phyloP scores from a whole-genome alignment of 805 yeast genomes.

The Wickerhamomyces strasburgensis region DNA sequence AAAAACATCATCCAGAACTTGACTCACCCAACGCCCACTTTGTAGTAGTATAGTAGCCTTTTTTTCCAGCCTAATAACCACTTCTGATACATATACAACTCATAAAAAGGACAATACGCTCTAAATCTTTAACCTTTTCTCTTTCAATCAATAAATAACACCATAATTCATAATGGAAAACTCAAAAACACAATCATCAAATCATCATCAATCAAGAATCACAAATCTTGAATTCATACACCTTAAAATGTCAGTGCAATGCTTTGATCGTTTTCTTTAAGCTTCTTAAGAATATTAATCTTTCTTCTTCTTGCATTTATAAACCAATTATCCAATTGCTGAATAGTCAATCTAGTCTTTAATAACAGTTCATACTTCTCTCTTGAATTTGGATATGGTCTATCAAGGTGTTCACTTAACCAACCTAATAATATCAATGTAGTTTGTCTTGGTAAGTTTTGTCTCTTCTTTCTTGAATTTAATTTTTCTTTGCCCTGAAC shows the following conservation, averaged over 20 bases:
- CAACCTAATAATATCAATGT: constrained; percentile 65
- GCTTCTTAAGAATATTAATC: constrained; percentile 31
- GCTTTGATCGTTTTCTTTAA: constrained; percentile 25
- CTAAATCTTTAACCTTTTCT: too few relatives aligned
- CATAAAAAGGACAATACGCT: too few relatives aligned
- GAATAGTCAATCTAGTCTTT: constrained; percentile 72
- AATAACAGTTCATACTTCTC: constrained; percentile 67
- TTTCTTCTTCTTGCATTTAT: constrained; percentile 81
- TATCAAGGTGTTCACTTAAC: constrained; percentile 67
- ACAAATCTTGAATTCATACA: too few relatives aligned
- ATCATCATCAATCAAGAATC: too few relatives aligned
- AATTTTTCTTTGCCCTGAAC: constrained; percentile 5
- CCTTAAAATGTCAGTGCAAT: constrained; percentile 26
- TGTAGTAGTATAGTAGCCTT: too few relatives aligned
- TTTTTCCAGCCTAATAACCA: too few relatives aligned
- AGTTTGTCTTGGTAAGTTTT: constrained; percentile 74
- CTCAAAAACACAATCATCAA: too few relatives aligned
- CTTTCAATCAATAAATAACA: too few relatives aligned
- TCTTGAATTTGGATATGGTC: constrained; percentile 79
- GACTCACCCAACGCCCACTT: too few relatives aligned
- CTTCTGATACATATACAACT: too few relatives aligned
- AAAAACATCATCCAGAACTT: too few relatives aligned
- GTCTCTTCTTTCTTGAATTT: constrained; percentile 41
- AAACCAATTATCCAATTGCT: constrained; percentile 83
- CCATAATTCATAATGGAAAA: too few relatives aligned